Evolutionary conservation across 2,329 filamentous ascomycete species (phyloP).

Genomic region (Fonsecaea monophora): DNA sequence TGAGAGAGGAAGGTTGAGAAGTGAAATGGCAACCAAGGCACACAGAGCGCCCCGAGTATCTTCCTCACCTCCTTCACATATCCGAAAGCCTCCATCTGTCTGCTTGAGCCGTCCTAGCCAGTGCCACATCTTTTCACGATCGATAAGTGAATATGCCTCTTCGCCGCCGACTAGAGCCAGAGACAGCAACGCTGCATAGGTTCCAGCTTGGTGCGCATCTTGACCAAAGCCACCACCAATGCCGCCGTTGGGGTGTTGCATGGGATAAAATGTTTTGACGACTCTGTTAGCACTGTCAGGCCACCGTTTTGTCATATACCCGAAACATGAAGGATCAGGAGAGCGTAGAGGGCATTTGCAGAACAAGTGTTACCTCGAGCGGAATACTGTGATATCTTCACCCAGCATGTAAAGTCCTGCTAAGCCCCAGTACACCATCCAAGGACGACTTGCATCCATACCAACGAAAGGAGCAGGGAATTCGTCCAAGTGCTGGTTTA

Average conservation of each 20-base stretch:
- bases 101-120: constrained; percentile 90
- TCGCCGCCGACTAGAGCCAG: constrained; percentile 79
- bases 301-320: neutral
- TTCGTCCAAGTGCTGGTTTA: constrained; percentile 58
- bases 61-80: constrained; percentile 85
- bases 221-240: constrained; percentile 96
- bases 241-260: constrained; percentile 83
- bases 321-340: neutral
- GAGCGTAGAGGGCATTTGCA: neutral
- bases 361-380: constrained; percentile 57
- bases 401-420: constrained; percentile 77
- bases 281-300: constrained; percentile 53
- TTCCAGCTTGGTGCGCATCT: constrained; percentile 83
- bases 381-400: constrained; percentile 71
- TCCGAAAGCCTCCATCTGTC: constrained; percentile 84
- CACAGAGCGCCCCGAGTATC: constrained; percentile 95
- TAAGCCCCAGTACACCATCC: constrained; percentile 93
- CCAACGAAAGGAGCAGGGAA: constrained; percentile 74
- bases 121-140: constrained; percentile 85
- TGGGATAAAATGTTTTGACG: constrained; percentile 74
- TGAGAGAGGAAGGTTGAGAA: constrained; percentile 82
- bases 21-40: constrained; percentile 80
- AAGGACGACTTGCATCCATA: constrained; percentile 87
- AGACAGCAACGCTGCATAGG: constrained; percentile 82
- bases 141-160: constrained; percentile 75